A percentile compares a stretch with the other conserved stretches of the same genome.
phyloP scores from a whole-genome alignment of 257 asterid genomes.

The Asclepias syriaca region DNA sequence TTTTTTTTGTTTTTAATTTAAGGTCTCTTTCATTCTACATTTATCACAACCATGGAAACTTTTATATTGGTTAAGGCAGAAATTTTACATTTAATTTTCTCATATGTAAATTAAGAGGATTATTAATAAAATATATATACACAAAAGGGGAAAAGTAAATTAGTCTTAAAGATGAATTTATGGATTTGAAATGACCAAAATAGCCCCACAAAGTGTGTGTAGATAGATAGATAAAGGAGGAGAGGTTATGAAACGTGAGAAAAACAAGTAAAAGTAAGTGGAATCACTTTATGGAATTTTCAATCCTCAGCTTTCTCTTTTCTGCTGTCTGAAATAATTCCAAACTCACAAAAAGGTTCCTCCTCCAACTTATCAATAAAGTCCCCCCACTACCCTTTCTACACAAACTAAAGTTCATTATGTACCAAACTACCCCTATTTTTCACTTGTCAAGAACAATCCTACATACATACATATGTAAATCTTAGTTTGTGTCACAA shows the following conservation, averaged over 20 bases:
- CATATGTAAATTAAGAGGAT: too few species aligned
- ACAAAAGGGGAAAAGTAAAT: too few species aligned
- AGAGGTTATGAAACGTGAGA: not conserved
- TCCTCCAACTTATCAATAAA: not conserved
- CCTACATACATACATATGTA: not conserved
- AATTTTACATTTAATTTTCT: too few species aligned
- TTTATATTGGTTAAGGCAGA: too few species aligned
- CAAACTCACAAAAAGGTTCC: not conserved
- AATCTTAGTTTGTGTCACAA: too few species aligned
- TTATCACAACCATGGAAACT: not conserved
- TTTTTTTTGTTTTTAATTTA: too few species aligned
- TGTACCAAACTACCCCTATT: not conserved
- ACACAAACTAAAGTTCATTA: not conserved
- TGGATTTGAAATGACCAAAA: not conserved
- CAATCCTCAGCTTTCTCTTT: not conserved
- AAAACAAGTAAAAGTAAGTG: not conserved
- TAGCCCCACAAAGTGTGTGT: not conserved
- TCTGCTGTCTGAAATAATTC: constrained; percentile 6
- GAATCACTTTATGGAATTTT: not conserved
- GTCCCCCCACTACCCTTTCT: not conserved
- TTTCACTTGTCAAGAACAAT: not conserved
- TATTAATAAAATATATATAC: too few species aligned
- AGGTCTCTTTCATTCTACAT: not conserved
- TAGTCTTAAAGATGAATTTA: too few species aligned
- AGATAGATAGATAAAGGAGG: not conserved